Evolutionary conservation across 1,284 basidiomycete species (phyloP).

Genomic region (Tylopilus sp.): DNA sequence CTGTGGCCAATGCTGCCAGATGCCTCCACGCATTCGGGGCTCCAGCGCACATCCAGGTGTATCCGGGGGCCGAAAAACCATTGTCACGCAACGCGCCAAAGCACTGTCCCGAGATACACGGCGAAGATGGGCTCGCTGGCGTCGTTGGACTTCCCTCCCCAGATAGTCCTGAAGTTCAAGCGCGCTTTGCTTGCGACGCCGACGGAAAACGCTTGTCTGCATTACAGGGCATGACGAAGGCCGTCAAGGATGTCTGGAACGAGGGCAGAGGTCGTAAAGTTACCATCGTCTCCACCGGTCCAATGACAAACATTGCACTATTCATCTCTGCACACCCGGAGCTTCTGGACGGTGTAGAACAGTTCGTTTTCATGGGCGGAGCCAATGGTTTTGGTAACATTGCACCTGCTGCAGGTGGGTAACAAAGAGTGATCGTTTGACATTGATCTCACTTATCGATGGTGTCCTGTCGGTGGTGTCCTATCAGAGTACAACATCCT

Average conservation of each 20-base stretch:
- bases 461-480: not conserved
- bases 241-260: slow-evolving; percentile 66
- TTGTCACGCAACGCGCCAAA: slow-evolving; percentile 60
- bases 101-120: slow-evolving; percentile 75
- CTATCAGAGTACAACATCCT: slow-evolving; percentile 81
- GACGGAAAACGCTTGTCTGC: slow-evolving; percentile 60
- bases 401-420: slow-evolving; percentile 74
- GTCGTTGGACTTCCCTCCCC: slow-evolving; percentile 75
- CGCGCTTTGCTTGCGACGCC: slow-evolving; percentile 55
- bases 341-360: slow-evolving; percentile 74
- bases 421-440: not conserved
- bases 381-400: slow-evolving; percentile 84
- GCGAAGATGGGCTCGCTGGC: slow-evolving; percentile 81
- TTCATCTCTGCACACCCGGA: slow-evolving; percentile 80
- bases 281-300: slow-evolving; percentile 78
- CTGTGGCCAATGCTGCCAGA: slow-evolving; percentile 77
- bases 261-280: slow-evolving; percentile 66
- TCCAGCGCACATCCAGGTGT: slow-evolving; percentile 64
- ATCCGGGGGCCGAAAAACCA: slow-evolving; percentile 76
- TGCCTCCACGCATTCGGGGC: slow-evolving; percentile 80
- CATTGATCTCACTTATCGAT: not conserved
- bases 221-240: slow-evolving; percentile 71
- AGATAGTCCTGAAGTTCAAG: slow-evolving; percentile 59
- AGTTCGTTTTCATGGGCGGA: slow-evolving; percentile 92
- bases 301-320: slow-evolving; percentile 88